These are phyloP conservation scores for Sarocladium kiliense DNA, from an alignment of 2,329 filamentous ascomycete genomes.

Conservation along the genomic window DNA sequence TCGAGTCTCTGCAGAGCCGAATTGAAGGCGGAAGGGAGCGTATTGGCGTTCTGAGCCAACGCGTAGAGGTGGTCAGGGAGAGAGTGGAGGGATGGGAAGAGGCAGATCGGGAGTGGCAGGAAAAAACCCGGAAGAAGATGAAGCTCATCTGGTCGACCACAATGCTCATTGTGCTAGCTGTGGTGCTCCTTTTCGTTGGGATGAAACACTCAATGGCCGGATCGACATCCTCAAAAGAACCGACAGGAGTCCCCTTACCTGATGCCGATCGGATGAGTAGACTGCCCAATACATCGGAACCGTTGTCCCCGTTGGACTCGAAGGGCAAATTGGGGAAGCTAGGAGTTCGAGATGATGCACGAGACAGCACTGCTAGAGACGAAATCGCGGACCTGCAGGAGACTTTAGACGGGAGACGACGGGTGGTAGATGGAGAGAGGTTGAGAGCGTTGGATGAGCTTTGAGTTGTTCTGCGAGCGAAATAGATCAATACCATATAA, in stretches of 20 bases:
- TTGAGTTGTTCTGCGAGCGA: background rate
- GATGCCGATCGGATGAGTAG: slow-evolving; percentile 1
- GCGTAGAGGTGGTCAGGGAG: slow-evolving; percentile 59
- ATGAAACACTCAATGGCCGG: slow-evolving; percentile 12
- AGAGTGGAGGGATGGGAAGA: slow-evolving; percentile 64
- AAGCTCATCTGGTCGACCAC: slow-evolving; percentile 59
- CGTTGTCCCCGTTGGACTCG: slow-evolving; percentile 14
- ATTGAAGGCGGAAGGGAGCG: slow-evolving; percentile 55
- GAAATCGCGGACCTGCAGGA: slow-evolving; percentile 15
- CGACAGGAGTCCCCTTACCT: background rate
- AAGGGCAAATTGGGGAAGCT: slow-evolving; percentile 11
- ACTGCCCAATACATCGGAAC: slow-evolving; percentile 13
- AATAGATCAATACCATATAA: background rate
- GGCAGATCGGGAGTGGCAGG: slow-evolving; percentile 62
- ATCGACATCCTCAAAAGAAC: background rate
- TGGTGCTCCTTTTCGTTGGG: slow-evolving; percentile 37
- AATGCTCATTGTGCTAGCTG: slow-evolving; percentile 40
- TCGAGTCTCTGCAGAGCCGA: slow-evolving; percentile 56
- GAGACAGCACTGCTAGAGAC: background rate
- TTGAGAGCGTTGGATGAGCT: slow-evolving; percentile 43
- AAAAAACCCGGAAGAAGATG: slow-evolving; percentile 58
- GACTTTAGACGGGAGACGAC: slow-evolving; percentile 21
- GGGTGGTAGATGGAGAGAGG: slow-evolving; percentile 26
- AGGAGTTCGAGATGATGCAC: background rate
- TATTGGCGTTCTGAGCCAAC: slow-evolving; percentile 53